Evolutionary conservation across 139 green algal species (phyloP), one percentile per base, ranked within the genome.

Genomic region (Coccomyxa sp.): DNA sequence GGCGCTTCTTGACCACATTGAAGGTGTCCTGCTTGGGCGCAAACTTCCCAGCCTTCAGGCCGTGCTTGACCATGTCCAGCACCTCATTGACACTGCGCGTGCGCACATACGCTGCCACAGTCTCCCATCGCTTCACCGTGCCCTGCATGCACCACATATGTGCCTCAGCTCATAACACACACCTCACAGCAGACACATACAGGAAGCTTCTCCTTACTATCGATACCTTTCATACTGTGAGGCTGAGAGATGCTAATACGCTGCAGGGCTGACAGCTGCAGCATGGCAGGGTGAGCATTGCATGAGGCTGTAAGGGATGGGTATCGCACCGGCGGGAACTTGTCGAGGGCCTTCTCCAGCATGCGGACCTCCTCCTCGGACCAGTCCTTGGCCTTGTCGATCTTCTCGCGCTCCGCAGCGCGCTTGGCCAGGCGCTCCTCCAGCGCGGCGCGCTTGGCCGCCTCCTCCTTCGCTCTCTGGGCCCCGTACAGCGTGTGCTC

Each of bases 321-420:
- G 8, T 38, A n/a, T n/a, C 58, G 6, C 36, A 92, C 89, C 87
- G 91, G 89, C 7, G 95, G 95, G 79, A 92, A 98, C 82, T 97
- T 98, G 40, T 84, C 88, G 22, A 98, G 82, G 5, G 91, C 94
- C 84, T 98, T 98, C 77, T 95, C 90, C 80, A 99, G 88, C 91
- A 99, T 88, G 55, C 93, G 88, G 41, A 98, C 83, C 84, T 98
- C 93, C 71, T 97, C 92, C 33, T 91, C 86, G 0, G n/a, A 83
- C 93, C 93, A 97, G 4, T 76, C 79, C 36, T 78, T 83, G 72
- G 87, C 84, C 68, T 39, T 70, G 50, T 75, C 82, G 29, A 78
- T 74, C 72, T 78, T 39, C 10, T 27, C 73, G 39, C 68, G 50
- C 39, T 75, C 78, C 37, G 79, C 82, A 35, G 74, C 68, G 35